Evolutionary conservation across 192 early-diverging fungal genomes (phyloP).

Genomic region (Podila minutissima): DNA sequence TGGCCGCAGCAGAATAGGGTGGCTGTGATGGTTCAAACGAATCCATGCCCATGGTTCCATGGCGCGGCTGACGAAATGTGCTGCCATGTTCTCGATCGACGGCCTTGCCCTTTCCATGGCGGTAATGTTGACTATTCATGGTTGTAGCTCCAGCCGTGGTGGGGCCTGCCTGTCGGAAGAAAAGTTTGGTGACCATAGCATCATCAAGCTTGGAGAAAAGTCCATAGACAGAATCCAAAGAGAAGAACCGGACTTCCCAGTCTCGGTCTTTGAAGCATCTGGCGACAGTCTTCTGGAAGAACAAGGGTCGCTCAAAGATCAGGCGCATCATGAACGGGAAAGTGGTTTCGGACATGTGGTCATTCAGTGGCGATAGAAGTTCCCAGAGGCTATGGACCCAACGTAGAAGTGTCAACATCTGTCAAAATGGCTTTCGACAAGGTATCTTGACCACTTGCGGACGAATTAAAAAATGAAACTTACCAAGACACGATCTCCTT

Average conservation of each 20-base stretch:
- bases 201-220: constrained; percentile 68
- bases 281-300: constrained; percentile 57
- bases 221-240: constrained; percentile 62
- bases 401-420: neutral
- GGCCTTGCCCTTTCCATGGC: constrained; percentile 20
- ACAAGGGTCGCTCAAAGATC: constrained; percentile 36
- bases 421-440: too few relatives aligned
- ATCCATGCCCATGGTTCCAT: neutral
- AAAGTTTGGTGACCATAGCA: constrained; percentile 43
- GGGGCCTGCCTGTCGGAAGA: constrained; percentile 14
- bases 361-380: constrained; percentile 53
- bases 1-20: constrained; percentile 1
- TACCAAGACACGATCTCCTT: constrained; percentile 59
- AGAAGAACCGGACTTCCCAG: constrained; percentile 64
- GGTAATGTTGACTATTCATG: constrained; percentile 6
- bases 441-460: neutral
- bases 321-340: constrained; percentile 59
- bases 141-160: neutral
- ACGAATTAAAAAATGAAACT: constrained; percentile 2
- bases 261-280: constrained; percentile 55
- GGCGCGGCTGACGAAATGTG: neutral
- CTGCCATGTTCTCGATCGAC: constrained; percentile 4
- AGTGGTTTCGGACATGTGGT: constrained; percentile 52
- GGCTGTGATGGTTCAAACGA: neutral
- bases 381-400: constrained; percentile 59